Base-by-base conservation (phyloP, 2,329 filamentous ascomycete genomes). In the Aspergillus oerlinghausenensis region DNA sequence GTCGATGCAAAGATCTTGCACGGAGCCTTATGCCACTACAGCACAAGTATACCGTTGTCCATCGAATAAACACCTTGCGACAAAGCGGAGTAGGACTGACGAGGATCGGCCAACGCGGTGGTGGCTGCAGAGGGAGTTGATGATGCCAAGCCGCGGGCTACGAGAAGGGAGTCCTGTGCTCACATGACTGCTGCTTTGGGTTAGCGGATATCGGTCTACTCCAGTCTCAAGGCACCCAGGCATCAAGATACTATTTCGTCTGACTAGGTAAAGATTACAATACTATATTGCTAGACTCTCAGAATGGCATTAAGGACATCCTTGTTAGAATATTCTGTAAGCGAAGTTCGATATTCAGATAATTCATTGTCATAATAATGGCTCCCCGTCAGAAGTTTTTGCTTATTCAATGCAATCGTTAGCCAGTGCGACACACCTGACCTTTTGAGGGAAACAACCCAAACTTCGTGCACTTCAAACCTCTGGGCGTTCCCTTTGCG, bases 111-210 rank as follows among this genome's bases (percentile, higher is more conserved):
- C 26, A 61, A 61, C 57, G 32, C 14, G 61, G 61, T 59, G 63
- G 59, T 63, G 58, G 65, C 63, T 65, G 60, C 58, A 66, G 67
- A 71, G 65, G 65, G 67, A 70, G 68, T 70, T 70, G 65, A 70
- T 69, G 69, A 73, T 71, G 72, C 72, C 72, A 74, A 74, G 71
- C 66, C 68, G 63, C 63, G 63, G 65, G 61, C 61, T 62, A 66
- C 63, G 63, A 70, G 64, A 65, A 61, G 56, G 56, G 54, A 61
- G 51, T 47, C 23, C 14, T 35, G 35, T 29, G 42, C 21, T 47
- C 29, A 48, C 26, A 52, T 51, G 29, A 51, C 29, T 23, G 26
- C 23, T 19, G 32, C 7, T 49, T 28, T 49, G 23, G 49, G 17
- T 23, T 51, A 38, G 45, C 52, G 42, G 51, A 49, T 55, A 42